Conservation (phyloP, 306 rosid genomes). For the Trifolium subterraneum region DNA sequence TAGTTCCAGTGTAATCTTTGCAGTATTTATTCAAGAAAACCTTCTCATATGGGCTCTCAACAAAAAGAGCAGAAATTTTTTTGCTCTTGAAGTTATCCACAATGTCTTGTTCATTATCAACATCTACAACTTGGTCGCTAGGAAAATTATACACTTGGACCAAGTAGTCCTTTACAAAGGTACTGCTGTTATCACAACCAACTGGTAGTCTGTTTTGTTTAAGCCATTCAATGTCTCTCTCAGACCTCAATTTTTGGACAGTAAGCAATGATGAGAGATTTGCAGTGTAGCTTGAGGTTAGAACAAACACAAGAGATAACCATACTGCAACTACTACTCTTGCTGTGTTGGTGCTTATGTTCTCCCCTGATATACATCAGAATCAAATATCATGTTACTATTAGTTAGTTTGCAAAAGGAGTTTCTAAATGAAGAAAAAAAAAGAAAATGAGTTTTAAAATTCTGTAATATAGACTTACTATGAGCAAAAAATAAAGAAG, state of each 20-base stretch:
- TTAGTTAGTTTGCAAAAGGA: constrained; percentile 3
- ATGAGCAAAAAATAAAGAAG: constrained; percentile 69
- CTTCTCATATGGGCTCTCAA: constrained; percentile 63
- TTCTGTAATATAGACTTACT: constrained; percentile 49
- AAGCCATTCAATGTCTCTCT: constrained; percentile 52
- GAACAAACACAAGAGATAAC: constrained; percentile 59
- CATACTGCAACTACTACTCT: constrained; percentile 51
- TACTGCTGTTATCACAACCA: constrained; percentile 50
- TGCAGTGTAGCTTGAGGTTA: constrained; percentile 76
- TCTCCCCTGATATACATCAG: constrained; percentile 47
- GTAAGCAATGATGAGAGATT: constrained; percentile 67
- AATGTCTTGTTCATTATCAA: constrained; percentile 39
- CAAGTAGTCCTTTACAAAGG: constrained; percentile 46
- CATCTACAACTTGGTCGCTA: constrained; percentile 4
- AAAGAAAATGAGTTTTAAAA: not conserved
- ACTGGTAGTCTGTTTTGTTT: constrained; percentile 46
- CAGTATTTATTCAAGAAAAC: constrained; percentile 58
- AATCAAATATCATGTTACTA: not conserved
- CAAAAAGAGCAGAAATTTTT: constrained; percentile 51
- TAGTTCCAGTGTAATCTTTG: constrained; percentile 42
- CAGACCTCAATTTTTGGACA: constrained; percentile 40
- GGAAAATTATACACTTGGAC: constrained; percentile 21
- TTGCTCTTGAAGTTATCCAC: constrained; percentile 40
- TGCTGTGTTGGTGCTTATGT: constrained; percentile 51
- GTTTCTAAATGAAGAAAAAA: constrained; percentile 31